Percentiles rank a stretch among this genome's conserved stretches.
Evolutionary conservation across 2,329 filamentous ascomycete species (phyloP).

Genomic region (Clonostachys byssicola): DNA sequence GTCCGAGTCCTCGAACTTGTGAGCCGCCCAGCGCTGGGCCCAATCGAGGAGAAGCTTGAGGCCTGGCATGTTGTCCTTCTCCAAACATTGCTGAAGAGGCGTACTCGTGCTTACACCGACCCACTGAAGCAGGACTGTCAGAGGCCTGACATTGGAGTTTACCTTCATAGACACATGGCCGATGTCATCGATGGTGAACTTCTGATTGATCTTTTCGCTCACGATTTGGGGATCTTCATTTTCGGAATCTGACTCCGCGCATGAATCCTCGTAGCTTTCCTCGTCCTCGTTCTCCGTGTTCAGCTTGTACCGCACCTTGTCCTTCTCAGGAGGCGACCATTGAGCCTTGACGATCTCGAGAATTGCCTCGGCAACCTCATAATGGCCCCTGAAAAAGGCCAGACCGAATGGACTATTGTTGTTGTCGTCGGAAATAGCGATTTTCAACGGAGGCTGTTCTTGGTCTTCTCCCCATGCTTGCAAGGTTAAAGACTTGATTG

Average conservation of each 20-base stretch:
- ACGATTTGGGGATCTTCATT: slow-evolving; percentile 37
- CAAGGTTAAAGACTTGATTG: slow-evolving; percentile 61
- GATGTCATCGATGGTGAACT: slow-evolving; percentile 73
- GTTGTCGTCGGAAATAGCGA: slow-evolving; percentile 51
- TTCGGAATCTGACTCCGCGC: slow-evolving; percentile 25
- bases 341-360: slow-evolving; percentile 69
- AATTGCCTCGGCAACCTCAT: slow-evolving; percentile 58
- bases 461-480: slow-evolving; percentile 50
- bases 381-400: slow-evolving; percentile 62
- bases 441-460: slow-evolving; percentile 55
- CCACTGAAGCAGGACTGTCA: slow-evolving; percentile 39
- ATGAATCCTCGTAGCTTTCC: slow-evolving; percentile 24
- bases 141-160: slow-evolving; percentile 56
- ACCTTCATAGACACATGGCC: slow-evolving; percentile 66
- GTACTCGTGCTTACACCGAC: slow-evolving; percentile 14
- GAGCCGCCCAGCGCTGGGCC: slow-evolving; percentile 34
- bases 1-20: slow-evolving; percentile 24
- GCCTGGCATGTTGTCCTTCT: slow-evolving; percentile 45
- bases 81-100: slow-evolving; percentile 37
- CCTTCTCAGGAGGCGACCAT: slow-evolving; percentile 53
- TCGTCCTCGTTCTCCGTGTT: slow-evolving; percentile 26
- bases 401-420: slow-evolving; percentile 61
- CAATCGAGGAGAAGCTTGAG: slow-evolving; percentile 56
- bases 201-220: slow-evolving; percentile 55
- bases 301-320: slow-evolving; percentile 45